Percentiles rank a stretch among this genome's conserved stretches.
Evolutionary conservation across 331 rosid genomes (phyloP).

Genomic region (Erythrophleum ivorense): DNA sequence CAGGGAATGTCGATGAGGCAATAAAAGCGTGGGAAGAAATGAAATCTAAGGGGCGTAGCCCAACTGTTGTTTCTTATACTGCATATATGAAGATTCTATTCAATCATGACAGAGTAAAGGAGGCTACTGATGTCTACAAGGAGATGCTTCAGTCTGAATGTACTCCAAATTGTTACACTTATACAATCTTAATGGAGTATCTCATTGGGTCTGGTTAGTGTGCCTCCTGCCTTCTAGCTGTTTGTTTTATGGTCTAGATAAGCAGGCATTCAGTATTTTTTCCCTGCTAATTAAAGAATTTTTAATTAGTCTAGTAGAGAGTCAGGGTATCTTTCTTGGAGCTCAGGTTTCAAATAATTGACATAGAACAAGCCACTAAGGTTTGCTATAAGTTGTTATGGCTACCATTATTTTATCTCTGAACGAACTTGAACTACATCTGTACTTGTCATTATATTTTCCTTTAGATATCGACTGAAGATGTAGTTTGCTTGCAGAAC

Average conservation of each 20-base stretch:
- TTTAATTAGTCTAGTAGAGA: not conserved
- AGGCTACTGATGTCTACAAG: slow-evolving; percentile 67
- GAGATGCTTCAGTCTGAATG: slow-evolving; percentile 68
- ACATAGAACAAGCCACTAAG: not conserved
- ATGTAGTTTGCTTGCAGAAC: slow-evolving; percentile 16
- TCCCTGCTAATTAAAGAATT: not conserved
- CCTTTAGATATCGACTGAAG: not conserved
- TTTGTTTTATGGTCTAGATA: slow-evolving; percentile 44
- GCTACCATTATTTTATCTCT: not conserved
- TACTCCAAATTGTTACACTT: slow-evolving; percentile 76
- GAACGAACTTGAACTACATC: not conserved
- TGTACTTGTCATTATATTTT: not conserved
- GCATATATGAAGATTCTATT: slow-evolving; percentile 79
- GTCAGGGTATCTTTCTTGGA: not conserved
- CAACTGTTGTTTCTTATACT: slow-evolving; percentile 80
- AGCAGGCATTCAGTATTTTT: not conserved
- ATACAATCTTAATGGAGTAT: slow-evolving; percentile 76
- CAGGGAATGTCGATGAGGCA: slow-evolving; percentile 71
- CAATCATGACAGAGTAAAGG: slow-evolving; percentile 49
- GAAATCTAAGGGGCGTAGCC: slow-evolving; percentile 63
- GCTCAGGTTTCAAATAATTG: not conserved
- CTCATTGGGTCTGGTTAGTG: slow-evolving; percentile 74
- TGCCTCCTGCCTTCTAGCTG: slow-evolving; percentile 37
- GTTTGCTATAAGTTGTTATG: not conserved
- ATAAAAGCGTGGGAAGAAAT: slow-evolving; percentile 75